Percentiles rank a stretch among this genome's conserved stretches.
These are phyloP conservation scores for Yamadazyma conglobata DNA, from an alignment of 1,139 yeast species.

Conservation along the genomic window DNA sequence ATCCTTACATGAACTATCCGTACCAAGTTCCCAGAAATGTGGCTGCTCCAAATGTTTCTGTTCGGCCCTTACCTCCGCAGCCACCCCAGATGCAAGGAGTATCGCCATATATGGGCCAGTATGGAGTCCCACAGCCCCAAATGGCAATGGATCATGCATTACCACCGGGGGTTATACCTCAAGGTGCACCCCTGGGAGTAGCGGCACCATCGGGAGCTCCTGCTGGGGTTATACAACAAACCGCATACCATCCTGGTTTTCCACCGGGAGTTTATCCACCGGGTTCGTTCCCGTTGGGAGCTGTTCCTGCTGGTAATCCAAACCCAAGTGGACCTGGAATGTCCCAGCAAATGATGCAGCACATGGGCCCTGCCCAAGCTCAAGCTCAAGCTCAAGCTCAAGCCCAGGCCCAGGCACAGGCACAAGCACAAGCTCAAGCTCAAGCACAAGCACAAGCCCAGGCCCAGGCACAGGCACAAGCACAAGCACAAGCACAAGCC, in stretches of 20 bases:
- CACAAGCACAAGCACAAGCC: no score
- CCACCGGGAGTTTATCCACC: no score
- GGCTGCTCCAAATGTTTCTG: slow-evolving; percentile 2
- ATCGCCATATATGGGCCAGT: not conserved
- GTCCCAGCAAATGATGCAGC: no score
- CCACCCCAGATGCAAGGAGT: slow-evolving; percentile 1
- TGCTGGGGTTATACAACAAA: no score
- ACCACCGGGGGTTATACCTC: not conserved
- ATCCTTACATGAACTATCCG: slow-evolving; percentile 14
- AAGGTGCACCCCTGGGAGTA: no score
- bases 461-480: slow-evolving; percentile 1
- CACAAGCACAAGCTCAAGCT: not conserved
- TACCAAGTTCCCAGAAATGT: slow-evolving; percentile 5
- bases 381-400: slow-evolving; percentile 1
- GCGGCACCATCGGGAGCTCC: no score
- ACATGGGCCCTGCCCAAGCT: not conserved
- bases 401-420: slow-evolving; percentile 1
- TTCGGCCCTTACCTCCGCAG: slow-evolving; percentile 3
- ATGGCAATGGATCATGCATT: not conserved
- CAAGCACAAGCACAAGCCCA: not conserved
- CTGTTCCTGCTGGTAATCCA: no score
- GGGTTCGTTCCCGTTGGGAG: no score
- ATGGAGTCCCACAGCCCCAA: not conserved
- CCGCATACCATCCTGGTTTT: no score
- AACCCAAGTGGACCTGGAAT: no score